Conservation (phyloP, 2,329 filamentous ascomycete species). For the Claviceps sp. region DNA sequence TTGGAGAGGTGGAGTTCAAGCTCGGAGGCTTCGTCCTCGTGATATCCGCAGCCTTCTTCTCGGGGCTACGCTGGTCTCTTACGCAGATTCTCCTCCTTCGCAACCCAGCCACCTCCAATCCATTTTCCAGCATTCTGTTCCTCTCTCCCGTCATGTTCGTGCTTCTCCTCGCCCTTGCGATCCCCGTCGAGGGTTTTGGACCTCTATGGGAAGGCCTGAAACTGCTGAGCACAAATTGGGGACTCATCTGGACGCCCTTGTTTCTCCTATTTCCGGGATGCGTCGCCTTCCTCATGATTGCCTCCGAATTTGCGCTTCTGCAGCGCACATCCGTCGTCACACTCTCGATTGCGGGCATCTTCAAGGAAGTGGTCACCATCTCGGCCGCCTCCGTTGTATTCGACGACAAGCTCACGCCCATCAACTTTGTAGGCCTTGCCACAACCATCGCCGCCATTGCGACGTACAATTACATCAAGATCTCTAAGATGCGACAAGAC, state of each 20-base stretch:
- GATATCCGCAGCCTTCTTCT: slow-evolving; percentile 88
- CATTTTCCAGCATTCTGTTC: slow-evolving; percentile 94
- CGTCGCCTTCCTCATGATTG: slow-evolving; percentile 93
- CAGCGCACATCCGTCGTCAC: slow-evolving; percentile 94
- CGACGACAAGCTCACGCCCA: slow-evolving; percentile 69
- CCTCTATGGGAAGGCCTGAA: slow-evolving; percentile 54
- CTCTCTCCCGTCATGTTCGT: slow-evolving; percentile 95
- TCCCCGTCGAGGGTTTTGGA: slow-evolving; percentile 71
- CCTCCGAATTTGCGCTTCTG: slow-evolving; percentile 87
- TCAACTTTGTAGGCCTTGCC: slow-evolving; percentile 80
- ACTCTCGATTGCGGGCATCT: slow-evolving; percentile 90
- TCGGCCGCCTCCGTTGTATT: slow-evolving; percentile 78
- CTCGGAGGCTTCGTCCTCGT: slow-evolving; percentile 79
- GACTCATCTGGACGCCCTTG: slow-evolving; percentile 48
- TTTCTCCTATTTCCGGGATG: slow-evolving; percentile 81
- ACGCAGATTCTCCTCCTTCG: slow-evolving; percentile 90
- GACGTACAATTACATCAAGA: slow-evolving; percentile 91
- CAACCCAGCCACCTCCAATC: slow-evolving; percentile 89
- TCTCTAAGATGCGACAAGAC: slow-evolving; percentile 73
- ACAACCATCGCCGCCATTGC: slow-evolving; percentile 79
- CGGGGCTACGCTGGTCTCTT: slow-evolving; percentile 95
- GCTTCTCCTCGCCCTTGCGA: slow-evolving; percentile 63
- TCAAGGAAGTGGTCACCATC: slow-evolving; percentile 97
- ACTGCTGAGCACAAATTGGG: slow-evolving; percentile 53
- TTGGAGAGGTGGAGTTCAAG: slow-evolving; percentile 84